These are phyloP conservation scores for Russula earlei DNA, from an alignment of 768 basidiomycete genomes.

Conservation along the genomic window DNA sequence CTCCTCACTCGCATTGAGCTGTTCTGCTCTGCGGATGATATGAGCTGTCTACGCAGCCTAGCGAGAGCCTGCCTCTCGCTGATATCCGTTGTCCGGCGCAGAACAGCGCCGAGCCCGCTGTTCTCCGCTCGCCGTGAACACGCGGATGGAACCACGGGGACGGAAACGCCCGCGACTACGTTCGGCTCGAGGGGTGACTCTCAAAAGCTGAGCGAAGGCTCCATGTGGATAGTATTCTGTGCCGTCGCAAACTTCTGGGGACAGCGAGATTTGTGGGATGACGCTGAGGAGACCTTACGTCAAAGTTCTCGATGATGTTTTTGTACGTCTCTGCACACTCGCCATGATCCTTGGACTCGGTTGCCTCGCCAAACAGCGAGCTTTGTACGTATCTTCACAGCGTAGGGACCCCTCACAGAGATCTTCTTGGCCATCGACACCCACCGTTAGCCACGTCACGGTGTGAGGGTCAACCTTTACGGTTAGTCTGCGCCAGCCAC, in stretches of 20 bases:
- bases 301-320: neutral
- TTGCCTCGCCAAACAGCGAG: neutral
- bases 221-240: slow-evolving; percentile 70
- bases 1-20: slow-evolving; percentile 64
- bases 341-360: neutral
- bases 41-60: slow-evolving; percentile 64
- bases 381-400: neutral
- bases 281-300: slow-evolving; percentile 39
- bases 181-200: neutral
- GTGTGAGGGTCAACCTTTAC: no score
- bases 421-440: neutral
- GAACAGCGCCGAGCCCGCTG: neutral
- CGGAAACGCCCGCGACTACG: neutral
- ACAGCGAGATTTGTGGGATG: slow-evolving; percentile 73
- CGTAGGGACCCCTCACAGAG: neutral
- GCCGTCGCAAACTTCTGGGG: slow-evolving; percentile 63
- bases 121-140: neutral
- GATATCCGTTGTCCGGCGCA: slow-evolving; percentile 17
- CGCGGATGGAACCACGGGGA: neutral
- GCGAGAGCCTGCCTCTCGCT: slow-evolving; percentile 53
- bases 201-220: slow-evolving; percentile 31
- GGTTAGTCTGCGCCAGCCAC: neutral
- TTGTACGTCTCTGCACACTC: neutral
- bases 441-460: no score
- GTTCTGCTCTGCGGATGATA: slow-evolving; percentile 63